phyloP scores from a whole-genome alignment of 2,329 filamentous ascomycete genomes.

The Trichocomaceae sp. region DNA sequence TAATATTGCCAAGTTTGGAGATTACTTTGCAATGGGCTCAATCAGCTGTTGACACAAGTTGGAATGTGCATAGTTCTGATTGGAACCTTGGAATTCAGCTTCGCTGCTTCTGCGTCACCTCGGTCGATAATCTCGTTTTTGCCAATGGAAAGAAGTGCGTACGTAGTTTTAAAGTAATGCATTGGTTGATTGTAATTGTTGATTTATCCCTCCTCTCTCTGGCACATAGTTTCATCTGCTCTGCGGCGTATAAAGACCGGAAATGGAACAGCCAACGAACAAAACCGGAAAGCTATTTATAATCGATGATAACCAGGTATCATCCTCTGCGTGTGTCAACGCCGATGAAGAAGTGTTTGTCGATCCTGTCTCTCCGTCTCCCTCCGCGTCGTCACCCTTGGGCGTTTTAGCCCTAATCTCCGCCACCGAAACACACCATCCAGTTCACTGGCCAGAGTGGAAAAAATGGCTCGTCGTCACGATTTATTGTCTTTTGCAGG shows the following conservation, averaged over 20 bases:
- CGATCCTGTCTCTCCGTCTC: neutral
- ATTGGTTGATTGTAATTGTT: neutral
- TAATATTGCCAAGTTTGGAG: neutral
- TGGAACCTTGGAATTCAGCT: neutral
- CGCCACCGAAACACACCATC: constrained; percentile 15
- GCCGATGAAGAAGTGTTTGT: neutral
- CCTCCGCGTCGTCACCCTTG: neutral
- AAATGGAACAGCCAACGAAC: neutral
- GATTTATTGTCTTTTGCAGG: constrained; percentile 30
- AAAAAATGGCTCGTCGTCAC: constrained; percentile 19
- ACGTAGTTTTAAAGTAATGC: neutral
- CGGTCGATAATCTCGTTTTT: neutral
- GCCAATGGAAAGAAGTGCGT: neutral
- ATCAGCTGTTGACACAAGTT: neutral
- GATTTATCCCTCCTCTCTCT: neutral
- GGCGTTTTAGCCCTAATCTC: constrained; percentile 11
- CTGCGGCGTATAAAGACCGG: neutral
- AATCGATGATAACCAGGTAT: too few species aligned
- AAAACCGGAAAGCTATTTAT: neutral
- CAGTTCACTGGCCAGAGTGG: constrained; percentile 17
- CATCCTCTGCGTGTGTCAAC: neutral
- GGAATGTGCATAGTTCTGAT: neutral
- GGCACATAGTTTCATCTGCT: neutral
- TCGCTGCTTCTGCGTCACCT: neutral
- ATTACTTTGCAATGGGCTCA: neutral